Evolutionary conservation across 805 yeast species (phyloP).

Genomic region (Candida lessepsii): DNA sequence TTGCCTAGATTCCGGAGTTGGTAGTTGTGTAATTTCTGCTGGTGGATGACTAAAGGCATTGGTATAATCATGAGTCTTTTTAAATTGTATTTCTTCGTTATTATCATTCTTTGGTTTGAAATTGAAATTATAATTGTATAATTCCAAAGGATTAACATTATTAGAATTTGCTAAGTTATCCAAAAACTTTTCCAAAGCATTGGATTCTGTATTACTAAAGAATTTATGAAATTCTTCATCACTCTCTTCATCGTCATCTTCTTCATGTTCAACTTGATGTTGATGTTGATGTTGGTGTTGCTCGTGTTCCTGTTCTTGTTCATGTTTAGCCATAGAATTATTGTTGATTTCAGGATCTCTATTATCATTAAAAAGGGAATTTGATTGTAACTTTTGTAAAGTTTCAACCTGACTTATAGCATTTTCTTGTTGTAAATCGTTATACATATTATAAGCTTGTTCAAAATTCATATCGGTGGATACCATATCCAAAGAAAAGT

Average conservation of each 20-base stretch:
- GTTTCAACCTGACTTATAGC: constrained; percentile 35
- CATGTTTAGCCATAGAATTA: no score
- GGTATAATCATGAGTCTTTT: constrained; percentile 5
- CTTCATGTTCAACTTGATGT: background rate
- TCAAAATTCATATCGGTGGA: constrained; percentile 44
- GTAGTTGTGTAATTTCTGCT: constrained; percentile 21
- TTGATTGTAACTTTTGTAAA: constrained; percentile 36
- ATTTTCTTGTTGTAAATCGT: constrained; percentile 36
- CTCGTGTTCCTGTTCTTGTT: no score
- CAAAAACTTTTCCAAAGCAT: constrained; percentile 40
- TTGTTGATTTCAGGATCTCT: no score
- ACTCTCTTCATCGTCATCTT: constrained; percentile 9
- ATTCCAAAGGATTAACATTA: constrained; percentile 27
- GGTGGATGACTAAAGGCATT: constrained; percentile 25
- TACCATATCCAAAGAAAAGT: constrained; percentile 19
- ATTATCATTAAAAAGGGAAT: background rate
- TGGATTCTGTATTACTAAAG: constrained; percentile 35
- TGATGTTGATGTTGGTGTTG: background rate
- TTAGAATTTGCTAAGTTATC: constrained; percentile 36
- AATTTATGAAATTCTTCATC: constrained; percentile 35
- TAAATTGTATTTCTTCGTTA: background rate
- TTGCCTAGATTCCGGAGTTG: constrained; percentile 36
- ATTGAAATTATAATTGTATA: constrained; percentile 22
- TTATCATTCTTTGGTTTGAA: constrained; percentile 13
- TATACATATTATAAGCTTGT: constrained; percentile 43